A percentile compares a stretch with the other conserved stretches of the same genome.
These are phyloP conservation scores for Xylaria sp. DNA, from an alignment of 2,329 filamentous ascomycete species.

Conservation along the genomic window DNA sequence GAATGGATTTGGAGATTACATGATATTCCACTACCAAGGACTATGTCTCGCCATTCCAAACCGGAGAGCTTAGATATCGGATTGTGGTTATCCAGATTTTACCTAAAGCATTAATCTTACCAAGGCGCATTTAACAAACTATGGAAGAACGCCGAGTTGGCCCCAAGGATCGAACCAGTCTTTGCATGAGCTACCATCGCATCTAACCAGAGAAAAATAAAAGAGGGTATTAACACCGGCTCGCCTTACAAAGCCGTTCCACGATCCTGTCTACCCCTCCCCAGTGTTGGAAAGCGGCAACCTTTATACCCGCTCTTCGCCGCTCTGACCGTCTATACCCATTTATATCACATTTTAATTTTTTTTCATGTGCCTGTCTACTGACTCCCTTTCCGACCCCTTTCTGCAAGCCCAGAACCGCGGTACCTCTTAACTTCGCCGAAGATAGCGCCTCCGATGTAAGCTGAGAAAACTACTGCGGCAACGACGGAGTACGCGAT, in stretches of 20 bases:
- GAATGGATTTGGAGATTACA: neutral
- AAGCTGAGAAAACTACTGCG: slow-evolving; percentile 59
- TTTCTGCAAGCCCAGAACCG: neutral
- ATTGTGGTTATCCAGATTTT: neutral
- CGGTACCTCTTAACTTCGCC: slow-evolving; percentile 34
- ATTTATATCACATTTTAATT: neutral
- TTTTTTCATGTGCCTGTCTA: neutral
- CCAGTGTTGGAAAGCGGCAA: neutral
- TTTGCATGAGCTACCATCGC: neutral
- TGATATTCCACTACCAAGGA: neutral
- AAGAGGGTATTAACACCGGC: slow-evolving; percentile 31
- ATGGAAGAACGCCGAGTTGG: neutral
- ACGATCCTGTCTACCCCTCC: neutral
- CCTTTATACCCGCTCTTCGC: neutral
- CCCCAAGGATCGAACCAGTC: neutral
- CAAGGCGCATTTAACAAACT: neutral
- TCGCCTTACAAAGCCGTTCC: slow-evolving; percentile 14
- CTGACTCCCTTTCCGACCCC: slow-evolving; percentile 14
- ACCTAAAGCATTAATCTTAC: neutral
- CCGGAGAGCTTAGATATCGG: neutral
- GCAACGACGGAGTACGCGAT: slow-evolving; percentile 68
- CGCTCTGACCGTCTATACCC: slow-evolving; percentile 6
- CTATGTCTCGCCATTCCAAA: neutral
- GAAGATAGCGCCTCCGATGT: slow-evolving; percentile 45
- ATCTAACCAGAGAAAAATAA: slow-evolving; percentile 17